Conservation (phyloP, 2,329 filamentous ascomycete genomes). For the Fusarium chuoi region DNA sequence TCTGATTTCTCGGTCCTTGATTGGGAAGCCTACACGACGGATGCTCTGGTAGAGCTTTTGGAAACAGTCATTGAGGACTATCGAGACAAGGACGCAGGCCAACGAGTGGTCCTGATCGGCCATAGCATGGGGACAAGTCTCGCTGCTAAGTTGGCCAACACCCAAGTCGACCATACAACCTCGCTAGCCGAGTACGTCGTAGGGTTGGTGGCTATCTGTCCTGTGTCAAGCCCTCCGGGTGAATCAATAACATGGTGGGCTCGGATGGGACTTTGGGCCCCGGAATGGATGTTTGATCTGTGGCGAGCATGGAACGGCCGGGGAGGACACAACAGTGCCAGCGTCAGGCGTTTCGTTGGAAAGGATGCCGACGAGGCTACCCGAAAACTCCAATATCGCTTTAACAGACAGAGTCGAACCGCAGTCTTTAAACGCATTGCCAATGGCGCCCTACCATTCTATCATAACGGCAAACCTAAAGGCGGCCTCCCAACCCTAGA, state of each 20-base stretch:
- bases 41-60: slow-evolving; percentile 80
- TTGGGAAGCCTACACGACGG: slow-evolving; percentile 83
- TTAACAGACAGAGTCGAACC: slow-evolving; percentile 85
- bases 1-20: slow-evolving; percentile 77
- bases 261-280: slow-evolving; percentile 72
- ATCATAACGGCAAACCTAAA: slow-evolving; percentile 60
- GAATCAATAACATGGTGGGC: slow-evolving; percentile 57
- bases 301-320: slow-evolving; percentile 82
- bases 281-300: slow-evolving; percentile 77
- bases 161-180: slow-evolving; percentile 55
- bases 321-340: slow-evolving; percentile 80
- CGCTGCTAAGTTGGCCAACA: slow-evolving; percentile 73
- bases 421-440: slow-evolving; percentile 86
- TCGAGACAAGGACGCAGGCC: slow-evolving; percentile 70
- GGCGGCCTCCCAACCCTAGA: slow-evolving; percentile 76
- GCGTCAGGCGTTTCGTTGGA: slow-evolving; percentile 82
- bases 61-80: slow-evolving; percentile 79
- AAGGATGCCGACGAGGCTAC: slow-evolving; percentile 71
- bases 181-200: slow-evolving; percentile 72
- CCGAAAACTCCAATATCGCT: slow-evolving; percentile 74
- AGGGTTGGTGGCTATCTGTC: slow-evolving; percentile 85
- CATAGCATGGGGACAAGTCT: slow-evolving; percentile 93
- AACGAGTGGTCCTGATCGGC: slow-evolving; percentile 82
- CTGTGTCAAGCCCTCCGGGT: slow-evolving; percentile 72
- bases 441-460: slow-evolving; percentile 73